phyloP scores from a whole-genome alignment of 2,329 filamentous ascomycete genomes.

The Aspergillus brunneoviolaceus region DNA sequence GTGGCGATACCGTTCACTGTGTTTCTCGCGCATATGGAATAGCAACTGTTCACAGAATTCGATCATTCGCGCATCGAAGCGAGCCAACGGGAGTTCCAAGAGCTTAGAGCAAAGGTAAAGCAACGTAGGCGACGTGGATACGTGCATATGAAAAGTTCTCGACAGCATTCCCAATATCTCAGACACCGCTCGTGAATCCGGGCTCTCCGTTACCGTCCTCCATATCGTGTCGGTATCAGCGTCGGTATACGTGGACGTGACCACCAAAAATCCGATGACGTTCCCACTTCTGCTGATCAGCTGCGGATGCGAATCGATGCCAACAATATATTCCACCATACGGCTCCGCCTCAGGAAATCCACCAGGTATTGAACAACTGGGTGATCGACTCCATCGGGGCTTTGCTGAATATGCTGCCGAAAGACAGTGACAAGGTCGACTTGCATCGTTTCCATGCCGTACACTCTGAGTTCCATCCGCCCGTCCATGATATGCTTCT shows the following conservation, averaged over 20 bases:
- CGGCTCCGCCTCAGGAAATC: slow-evolving; percentile 67
- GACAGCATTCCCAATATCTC: slow-evolving; percentile 70
- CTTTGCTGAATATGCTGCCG: slow-evolving; percentile 53
- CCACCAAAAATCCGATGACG: slow-evolving; percentile 81
- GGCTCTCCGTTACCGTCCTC: slow-evolving; percentile 76
- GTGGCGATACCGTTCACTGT: slow-evolving; percentile 29
- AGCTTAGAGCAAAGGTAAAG: slow-evolving; percentile 72
- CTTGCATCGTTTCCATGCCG: slow-evolving; percentile 72
- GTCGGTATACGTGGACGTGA: slow-evolving; percentile 70
- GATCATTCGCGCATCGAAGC: slow-evolving; percentile 62
- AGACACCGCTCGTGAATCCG: slow-evolving; percentile 80
- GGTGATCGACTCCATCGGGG: slow-evolving; percentile 45
- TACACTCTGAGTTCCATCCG: slow-evolving; percentile 88
- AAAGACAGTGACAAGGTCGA: slow-evolving; percentile 67
- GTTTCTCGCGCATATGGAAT: slow-evolving; percentile 49
- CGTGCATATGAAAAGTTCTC: slow-evolving; percentile 48
- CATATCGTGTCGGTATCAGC: slow-evolving; percentile 78
- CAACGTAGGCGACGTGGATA: slow-evolving; percentile 47
- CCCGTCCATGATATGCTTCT: slow-evolving; percentile 73
- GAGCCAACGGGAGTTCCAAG: slow-evolving; percentile 60
- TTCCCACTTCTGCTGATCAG: slow-evolving; percentile 79
- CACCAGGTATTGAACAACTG: slow-evolving; percentile 66
- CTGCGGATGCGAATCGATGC: slow-evolving; percentile 87
- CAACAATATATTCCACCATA: slow-evolving; percentile 82
- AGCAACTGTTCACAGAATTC: slow-evolving; percentile 62